A percentile compares a stretch with the other conserved stretches of the same genome.
These are phyloP conservation scores for Gossypium ekmanianum DNA, from an alignment of 345 rosid genomes.

Conservation along the genomic window DNA sequence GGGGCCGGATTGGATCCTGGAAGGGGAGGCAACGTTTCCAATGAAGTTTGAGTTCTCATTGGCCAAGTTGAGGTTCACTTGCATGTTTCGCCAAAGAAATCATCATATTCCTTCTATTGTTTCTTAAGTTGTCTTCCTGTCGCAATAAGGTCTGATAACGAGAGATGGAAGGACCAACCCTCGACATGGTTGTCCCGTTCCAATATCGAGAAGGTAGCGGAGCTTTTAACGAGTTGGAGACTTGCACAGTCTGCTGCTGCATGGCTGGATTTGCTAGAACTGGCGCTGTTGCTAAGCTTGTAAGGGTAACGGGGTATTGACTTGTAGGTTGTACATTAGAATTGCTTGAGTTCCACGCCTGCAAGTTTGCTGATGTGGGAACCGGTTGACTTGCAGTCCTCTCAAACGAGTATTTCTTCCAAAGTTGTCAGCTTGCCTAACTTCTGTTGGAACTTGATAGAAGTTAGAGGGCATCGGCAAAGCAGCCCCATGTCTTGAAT, in stretches of 20 bases:
- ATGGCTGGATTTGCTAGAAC: neutral
- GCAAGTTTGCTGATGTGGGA: neutral
- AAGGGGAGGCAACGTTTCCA: constrained; percentile 1
- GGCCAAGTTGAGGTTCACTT: constrained; percentile 3
- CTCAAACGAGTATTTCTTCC: constrained; percentile 5
- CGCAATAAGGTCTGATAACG: neutral
- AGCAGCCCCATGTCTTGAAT: neutral
- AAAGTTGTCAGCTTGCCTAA: neutral
- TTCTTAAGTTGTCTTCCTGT: neutral
- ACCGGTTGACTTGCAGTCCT: neutral
- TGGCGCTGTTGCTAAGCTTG: neutral
- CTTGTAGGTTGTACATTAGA: neutral
- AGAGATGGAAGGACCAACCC: neutral
- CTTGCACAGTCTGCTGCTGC: neutral
- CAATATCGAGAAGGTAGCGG: neutral
- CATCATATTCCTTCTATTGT: neutral
- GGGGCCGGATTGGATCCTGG: neutral
- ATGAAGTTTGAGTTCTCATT: neutral
- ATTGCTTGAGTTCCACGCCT: neutral
- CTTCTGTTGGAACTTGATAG: neutral
- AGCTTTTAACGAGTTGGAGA: neutral
- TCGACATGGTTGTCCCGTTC: neutral
- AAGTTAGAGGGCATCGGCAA: neutral
- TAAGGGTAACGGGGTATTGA: neutral
- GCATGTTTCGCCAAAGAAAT: neutral